These are phyloP conservation scores for Pyricularia sp. DNA, from an alignment of 2,329 filamentous ascomycete genomes.

Conservation along the genomic window DNA sequence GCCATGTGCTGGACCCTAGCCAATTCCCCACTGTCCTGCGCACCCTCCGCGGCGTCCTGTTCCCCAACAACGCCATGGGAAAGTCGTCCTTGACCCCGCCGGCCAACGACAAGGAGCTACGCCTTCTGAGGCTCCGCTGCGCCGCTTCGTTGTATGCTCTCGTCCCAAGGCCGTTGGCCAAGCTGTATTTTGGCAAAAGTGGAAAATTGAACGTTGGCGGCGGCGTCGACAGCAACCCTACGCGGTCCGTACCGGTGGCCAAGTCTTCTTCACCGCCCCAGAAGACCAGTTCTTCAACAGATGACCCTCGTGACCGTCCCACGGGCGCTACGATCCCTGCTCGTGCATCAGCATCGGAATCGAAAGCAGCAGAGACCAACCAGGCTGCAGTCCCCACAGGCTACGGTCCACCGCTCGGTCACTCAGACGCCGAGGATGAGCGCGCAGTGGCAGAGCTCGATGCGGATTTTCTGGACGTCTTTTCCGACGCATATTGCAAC, in stretches of 20 bases:
- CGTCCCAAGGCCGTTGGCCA: slow-evolving; percentile 35
- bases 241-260: slow-evolving; percentile 3
- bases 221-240: background rate
- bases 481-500: slow-evolving; percentile 81
- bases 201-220: background rate
- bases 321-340: slow-evolving; percentile 4
- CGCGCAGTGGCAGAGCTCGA: slow-evolving; percentile 50
- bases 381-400: slow-evolving; percentile 4
- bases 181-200: slow-evolving; percentile 36
- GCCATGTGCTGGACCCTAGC: slow-evolving; percentile 51
- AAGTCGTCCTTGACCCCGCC: slow-evolving; percentile 52
- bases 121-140: slow-evolving; percentile 55
- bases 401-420: background rate
- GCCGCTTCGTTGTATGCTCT: slow-evolving; percentile 48
- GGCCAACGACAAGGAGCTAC: slow-evolving; percentile 47
- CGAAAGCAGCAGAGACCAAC: slow-evolving; percentile 10
- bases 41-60: slow-evolving; percentile 67
- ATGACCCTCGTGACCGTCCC: background rate
- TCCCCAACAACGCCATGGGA: slow-evolving; percentile 74
- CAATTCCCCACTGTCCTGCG: slow-evolving; percentile 59
- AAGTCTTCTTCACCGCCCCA: background rate
- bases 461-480: slow-evolving; percentile 57
- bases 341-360: slow-evolving; percentile 1
- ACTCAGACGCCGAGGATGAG: slow-evolving; percentile 26
- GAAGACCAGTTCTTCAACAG: background rate